Base-by-base conservation (phyloP, 2,329 filamentous ascomycete species). In the Fusarium kyushuense region DNA sequence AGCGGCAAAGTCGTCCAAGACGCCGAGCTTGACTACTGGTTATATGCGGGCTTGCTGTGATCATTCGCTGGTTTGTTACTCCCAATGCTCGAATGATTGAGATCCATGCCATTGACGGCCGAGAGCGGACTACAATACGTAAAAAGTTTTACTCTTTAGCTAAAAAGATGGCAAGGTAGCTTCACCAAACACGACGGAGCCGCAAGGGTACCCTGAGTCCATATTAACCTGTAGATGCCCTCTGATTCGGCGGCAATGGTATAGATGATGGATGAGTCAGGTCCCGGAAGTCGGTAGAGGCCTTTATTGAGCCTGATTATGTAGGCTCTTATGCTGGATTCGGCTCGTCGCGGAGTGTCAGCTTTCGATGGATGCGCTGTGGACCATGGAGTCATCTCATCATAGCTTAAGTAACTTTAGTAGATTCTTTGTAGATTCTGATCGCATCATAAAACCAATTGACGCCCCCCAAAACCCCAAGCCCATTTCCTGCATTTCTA, bases 211-310 rank as follows among this genome's bases (percentile, higher is more conserved):
- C 57, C 46, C 66, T 53, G 42, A 67, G 67, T 36, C 54, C n/a
- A 23, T 43, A 32, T 53, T 49, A 23, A 54, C 35, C 27, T 42
- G 29, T 40, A 56, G 29, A 60, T 47, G 51, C 32, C 21, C n/a
- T 57, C 52, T 68, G 67, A 71, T 70, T 70, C 59, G 67, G 56
- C 46, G 36, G 45, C 42, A 35, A 55, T 43, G 41, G 57, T 33
- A 71, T 57, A 38, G 45, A 72, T 14, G 21, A 42, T 43, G 45
- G 60, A 57, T 70, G 72, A 74, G 59, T 74, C 72, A 74, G 42
- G 52, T 48, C 40, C 52, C 70, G 70, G 72, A 74, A 71, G 68
- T 74, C 72, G 72, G 72, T 62, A 54, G 56, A 58, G 30, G 38
- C 46, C 49, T 70, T 53, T 21, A 45, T 45, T 60, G 63, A 62